phyloP scores from a whole-genome alignment of 2,329 filamentous ascomycete species.

The Fusarium begoniae region DNA sequence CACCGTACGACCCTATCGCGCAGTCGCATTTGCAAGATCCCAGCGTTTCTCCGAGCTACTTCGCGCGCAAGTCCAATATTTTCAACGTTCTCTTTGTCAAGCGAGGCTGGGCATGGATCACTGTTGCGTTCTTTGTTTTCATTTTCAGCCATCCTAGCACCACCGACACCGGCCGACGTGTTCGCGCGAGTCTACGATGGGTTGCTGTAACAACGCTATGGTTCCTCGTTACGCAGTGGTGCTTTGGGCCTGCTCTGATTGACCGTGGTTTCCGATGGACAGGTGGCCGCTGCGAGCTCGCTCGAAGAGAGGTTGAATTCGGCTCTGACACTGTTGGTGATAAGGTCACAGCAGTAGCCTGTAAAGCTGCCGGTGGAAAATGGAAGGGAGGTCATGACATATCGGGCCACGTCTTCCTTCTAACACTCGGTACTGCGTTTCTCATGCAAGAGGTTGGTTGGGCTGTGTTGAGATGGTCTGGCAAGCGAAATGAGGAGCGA shows the following conservation, averaged over 20 bases:
- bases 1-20: constrained; percentile 67
- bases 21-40: constrained; percentile 70
- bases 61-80: constrained; percentile 91
- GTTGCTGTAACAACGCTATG: constrained; percentile 77
- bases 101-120: constrained; percentile 92
- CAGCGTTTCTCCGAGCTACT: constrained; percentile 79
- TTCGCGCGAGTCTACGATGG: constrained; percentile 75
- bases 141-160: constrained; percentile 71
- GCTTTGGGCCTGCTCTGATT: constrained; percentile 88
- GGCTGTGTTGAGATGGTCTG: constrained; percentile 58
- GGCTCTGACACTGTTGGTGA: constrained; percentile 58
- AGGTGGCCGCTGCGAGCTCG: constrained; percentile 81
- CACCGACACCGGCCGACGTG: constrained; percentile 47
- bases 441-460: constrained; percentile 81
- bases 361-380: constrained; percentile 80
- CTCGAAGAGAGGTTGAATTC: constrained; percentile 57
- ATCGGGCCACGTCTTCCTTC: constrained; percentile 91
- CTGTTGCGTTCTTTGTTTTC: constrained; percentile 76
- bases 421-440: constrained; percentile 85
- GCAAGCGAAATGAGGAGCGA: constrained; percentile 65
- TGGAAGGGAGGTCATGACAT: constrained; percentile 98
- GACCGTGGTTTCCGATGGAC: constrained; percentile 90
- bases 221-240: constrained; percentile 95
- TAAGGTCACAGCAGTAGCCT: constrained; percentile 78
- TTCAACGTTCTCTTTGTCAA: constrained; percentile 97